These are phyloP conservation scores for Acanthamoeba royreba DNA, from an alignment of 208 protist genomes.

Conservation along the genomic window DNA sequence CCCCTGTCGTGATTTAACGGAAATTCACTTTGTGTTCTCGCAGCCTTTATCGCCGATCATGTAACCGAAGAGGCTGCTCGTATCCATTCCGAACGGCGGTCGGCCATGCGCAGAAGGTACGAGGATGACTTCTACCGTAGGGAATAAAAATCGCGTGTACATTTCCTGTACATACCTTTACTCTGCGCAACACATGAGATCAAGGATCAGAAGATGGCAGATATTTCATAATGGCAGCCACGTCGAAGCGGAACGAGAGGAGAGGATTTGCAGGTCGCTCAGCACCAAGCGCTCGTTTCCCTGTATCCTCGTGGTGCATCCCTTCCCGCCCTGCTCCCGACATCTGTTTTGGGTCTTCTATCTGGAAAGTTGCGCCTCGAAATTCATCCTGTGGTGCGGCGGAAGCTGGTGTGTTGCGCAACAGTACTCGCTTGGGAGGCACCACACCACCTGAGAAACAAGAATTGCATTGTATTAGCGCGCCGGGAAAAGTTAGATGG, in stretches of 20 bases:
- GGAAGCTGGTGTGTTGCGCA: background rate
- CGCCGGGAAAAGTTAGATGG: background rate
- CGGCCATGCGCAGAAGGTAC: too few relatives aligned
- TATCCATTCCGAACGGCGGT: too few relatives aligned
- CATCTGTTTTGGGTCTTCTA: too few relatives aligned
- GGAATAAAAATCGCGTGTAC: too few relatives aligned
- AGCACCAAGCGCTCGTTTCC: background rate
- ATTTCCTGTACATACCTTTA: too few relatives aligned
- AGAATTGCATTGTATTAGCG: background rate
- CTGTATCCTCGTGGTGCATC: background rate
- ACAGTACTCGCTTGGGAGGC: background rate
- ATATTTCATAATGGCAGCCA: background rate
- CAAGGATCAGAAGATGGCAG: background rate
- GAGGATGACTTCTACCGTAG: too few relatives aligned
- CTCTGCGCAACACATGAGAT: background rate
- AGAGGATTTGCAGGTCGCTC: background rate
- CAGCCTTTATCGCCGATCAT: too few relatives aligned
- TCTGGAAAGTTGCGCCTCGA: too few relatives aligned
- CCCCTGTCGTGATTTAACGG: too few relatives aligned
- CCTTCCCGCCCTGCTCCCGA: background rate
- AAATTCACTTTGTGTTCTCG: too few relatives aligned
- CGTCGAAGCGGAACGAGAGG: background rate
- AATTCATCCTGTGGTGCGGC: too few relatives aligned
- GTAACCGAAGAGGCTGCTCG: too few relatives aligned
- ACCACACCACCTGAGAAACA: background rate